Conservation (phyloP, 306 rosid species). For the Myrica gale region DNA sequence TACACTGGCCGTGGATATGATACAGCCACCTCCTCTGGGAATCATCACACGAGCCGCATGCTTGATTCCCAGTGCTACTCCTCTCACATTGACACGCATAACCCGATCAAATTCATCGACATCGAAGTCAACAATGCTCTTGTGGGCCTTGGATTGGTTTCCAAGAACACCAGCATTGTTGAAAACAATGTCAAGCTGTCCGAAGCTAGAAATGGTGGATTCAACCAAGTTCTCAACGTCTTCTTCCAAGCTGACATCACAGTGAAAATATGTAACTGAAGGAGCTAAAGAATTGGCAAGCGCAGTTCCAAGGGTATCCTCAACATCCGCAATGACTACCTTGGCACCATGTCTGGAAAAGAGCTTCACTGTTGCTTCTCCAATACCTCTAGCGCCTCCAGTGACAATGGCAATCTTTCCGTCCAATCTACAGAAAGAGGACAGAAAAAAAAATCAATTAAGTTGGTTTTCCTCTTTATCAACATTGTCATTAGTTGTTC, state of each 20-base stretch:
- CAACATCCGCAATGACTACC: slow-evolving; percentile 74
- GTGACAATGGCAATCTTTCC: slow-evolving; percentile 84
- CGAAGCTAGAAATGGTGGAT: slow-evolving; percentile 47
- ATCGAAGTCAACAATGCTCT: slow-evolving; percentile 74
- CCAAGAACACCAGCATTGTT: slow-evolving; percentile 90
- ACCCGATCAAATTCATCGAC: slow-evolving; percentile 59
- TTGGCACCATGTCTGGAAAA: slow-evolving; percentile 80
- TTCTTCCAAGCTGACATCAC: slow-evolving; percentile 68
- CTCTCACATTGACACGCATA: slow-evolving; percentile 81
- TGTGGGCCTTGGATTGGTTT: slow-evolving; percentile 51
- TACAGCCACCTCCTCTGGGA: slow-evolving; percentile 56
- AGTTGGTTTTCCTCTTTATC: neutral
- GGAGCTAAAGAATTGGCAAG: slow-evolving; percentile 60
- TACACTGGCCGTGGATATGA: slow-evolving; percentile 71
- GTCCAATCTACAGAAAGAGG: slow-evolving; percentile 54
- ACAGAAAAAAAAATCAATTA: neutral
- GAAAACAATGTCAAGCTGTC: slow-evolving; percentile 76
- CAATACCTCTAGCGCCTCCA: slow-evolving; percentile 82
- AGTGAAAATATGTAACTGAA: slow-evolving; percentile 51
- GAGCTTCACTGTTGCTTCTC: slow-evolving; percentile 68
- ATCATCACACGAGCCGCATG: slow-evolving; percentile 91
- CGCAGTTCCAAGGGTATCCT: slow-evolving; percentile 46
- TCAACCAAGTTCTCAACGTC: slow-evolving; percentile 52
- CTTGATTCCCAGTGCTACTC: slow-evolving; percentile 78
- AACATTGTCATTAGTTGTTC: neutral